Base-by-base conservation (phyloP, 192 early-diverging fungal genomes). In the Thoreauomyces humboldtii region DNA sequence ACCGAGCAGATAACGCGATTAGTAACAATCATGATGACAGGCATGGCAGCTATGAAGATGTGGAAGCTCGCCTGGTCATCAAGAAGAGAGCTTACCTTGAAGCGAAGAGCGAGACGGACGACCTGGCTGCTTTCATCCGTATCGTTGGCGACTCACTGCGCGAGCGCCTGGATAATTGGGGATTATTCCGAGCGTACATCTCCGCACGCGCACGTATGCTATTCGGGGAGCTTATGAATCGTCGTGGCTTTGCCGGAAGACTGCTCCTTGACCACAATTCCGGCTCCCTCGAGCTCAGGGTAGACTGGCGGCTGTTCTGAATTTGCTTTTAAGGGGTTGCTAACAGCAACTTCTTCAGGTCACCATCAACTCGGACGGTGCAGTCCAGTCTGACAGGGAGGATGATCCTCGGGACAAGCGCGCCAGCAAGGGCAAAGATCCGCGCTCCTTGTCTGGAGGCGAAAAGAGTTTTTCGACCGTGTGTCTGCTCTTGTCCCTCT, bases 391-490 rank as follows among this genome's bases (percentile, higher is more conserved):
- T 29, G 31, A 2, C 50, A 29, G 14, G 2, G 50, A 70, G 12
- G 45, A 41, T n/a, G 27, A 19, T 22, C 33, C 38, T 27, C 33
- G 11, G 24, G 58, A 22, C 21, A 59, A 70, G 11, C 57, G 58
- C 37, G 7, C 56, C 24, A 63, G 63, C 48, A 79, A 81, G 19
- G 77, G 89, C 24, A 98, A 94, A 71, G 93, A 96, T 73, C 87
- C 93, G 21, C 88, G 85, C 61, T 91, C 94, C 7, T 77, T 99
- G 17, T 96, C 94, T 9, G 97, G 97, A 15, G 97, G 97, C 22
- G 97, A 99, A 83, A 97, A 97, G 75, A 93, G 91, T 35, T 99
- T 92, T 65, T 89, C 93, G 0, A 94, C 92, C 12, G 88, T 98
- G 17, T 97, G 94, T 70, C 78, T 99, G 61, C 80, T 99, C 17